Evolutionary conservation across 2,329 filamentous ascomycete genomes (phyloP).

Genomic region (Penicillium verrucosum): DNA sequence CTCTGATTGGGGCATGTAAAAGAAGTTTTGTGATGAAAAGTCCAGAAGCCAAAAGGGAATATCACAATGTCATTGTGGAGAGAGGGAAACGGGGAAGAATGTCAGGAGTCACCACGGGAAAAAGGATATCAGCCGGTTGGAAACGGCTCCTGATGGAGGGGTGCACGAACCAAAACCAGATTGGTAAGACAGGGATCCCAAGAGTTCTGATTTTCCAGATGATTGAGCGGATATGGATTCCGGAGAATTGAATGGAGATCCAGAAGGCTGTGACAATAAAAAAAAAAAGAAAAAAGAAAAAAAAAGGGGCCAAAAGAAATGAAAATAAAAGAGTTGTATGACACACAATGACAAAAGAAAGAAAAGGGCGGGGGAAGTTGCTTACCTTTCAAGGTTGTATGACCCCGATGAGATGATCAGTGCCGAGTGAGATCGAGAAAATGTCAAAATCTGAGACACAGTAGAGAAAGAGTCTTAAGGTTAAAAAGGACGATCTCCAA

Average conservation of each 20-base stretch:
- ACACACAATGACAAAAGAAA: not conserved
- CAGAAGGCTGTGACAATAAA: not conserved
- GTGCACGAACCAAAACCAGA: not conserved
- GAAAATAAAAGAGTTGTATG: not conserved
- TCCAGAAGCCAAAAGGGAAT: not conserved
- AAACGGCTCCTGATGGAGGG: not conserved
- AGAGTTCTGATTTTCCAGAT: not conserved
- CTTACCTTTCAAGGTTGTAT: not conserved
- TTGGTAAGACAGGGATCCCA: not conserved
- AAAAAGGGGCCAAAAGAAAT: not conserved
- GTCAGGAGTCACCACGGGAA: not conserved
- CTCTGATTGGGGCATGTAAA: not conserved
- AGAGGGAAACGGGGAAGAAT: not conserved
- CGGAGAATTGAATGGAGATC: not conserved
- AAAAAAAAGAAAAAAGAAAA: too few relatives aligned
- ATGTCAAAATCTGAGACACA: not conserved
- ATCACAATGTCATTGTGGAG: slow-evolving; percentile 1
- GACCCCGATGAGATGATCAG: not conserved
- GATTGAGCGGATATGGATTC: not conserved
- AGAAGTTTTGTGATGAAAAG: not conserved
- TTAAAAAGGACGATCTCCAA: not conserved
- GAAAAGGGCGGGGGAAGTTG: not conserved
- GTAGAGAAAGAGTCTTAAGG: not conserved
- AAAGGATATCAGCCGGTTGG: not conserved
- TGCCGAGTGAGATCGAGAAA: not conserved